phyloP scores from a whole-genome alignment of 768 basidiomycete genomes.

The Filobasidium wieringae region DNA sequence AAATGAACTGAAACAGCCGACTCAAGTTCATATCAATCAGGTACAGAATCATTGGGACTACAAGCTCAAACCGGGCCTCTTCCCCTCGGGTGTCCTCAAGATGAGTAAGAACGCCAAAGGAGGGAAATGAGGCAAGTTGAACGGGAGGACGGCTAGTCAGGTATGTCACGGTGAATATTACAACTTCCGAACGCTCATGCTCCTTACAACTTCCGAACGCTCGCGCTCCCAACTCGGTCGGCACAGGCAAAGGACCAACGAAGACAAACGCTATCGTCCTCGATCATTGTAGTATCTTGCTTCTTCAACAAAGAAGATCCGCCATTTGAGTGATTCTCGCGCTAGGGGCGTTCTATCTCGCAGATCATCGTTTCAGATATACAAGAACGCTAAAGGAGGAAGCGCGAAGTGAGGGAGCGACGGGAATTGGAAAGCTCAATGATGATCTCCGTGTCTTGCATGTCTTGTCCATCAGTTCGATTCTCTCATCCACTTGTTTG shows the following conservation, averaged over 20 bases:
- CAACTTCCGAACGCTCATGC: no score
- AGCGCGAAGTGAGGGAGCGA: no score
- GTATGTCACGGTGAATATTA: background rate
- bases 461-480: no score
- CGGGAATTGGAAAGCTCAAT: no score
- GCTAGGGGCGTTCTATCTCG: no score
- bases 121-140: background rate
- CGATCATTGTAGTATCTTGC: no score
- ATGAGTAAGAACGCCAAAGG: background rate
- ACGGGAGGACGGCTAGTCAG: background rate
- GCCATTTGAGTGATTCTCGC: no score
- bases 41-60: background rate
- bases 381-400: no score
- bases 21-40: background rate
- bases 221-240: background rate
- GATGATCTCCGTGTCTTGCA: no score
- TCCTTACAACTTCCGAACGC: background rate
- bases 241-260: background rate
- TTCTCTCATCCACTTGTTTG: no score
- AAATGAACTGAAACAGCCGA: background rate
- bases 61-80: background rate
- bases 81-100: background rate
- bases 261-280: background rate
- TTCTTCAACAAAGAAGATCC: no score
- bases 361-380: no score